These are phyloP conservation scores for Alternaria triticimaculans DNA, from an alignment of 2,329 filamentous ascomycete genomes.

Conservation along the genomic window DNA sequence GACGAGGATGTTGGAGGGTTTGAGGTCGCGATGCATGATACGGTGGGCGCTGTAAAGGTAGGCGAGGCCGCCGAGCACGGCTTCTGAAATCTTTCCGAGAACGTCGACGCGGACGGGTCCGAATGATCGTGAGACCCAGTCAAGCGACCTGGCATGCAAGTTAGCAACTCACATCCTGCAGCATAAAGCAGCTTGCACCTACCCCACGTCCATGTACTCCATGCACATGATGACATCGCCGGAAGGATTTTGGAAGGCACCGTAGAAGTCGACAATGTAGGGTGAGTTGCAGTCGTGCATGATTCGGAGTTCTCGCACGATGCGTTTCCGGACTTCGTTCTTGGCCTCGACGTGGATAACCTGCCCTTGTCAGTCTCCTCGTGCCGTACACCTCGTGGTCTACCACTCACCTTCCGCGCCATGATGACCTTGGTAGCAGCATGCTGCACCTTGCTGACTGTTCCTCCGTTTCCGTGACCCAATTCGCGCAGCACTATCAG, in stretches of 20 bases:
- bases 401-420: constrained; percentile 83
- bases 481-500: constrained; percentile 92
- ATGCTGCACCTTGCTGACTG: constrained; percentile 97
- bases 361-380: constrained; percentile 56
- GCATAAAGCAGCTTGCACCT: constrained; percentile 51
- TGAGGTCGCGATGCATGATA: constrained; percentile 99
- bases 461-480: constrained; percentile 94
- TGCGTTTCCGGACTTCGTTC: constrained; percentile 94
- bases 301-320: constrained; percentile 95
- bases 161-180: constrained; percentile 16
- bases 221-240: constrained; percentile 99
- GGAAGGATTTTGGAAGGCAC: constrained; percentile 93
- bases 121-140: constrained; percentile 92
- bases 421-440: constrained; percentile 93
- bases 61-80: constrained; percentile 87
- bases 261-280: constrained; percentile 97
- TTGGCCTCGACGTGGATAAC: constrained; percentile 98
- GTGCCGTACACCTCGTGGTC: background rate
- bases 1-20: constrained; percentile 95
- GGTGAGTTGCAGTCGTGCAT: constrained; percentile 98
- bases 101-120: constrained; percentile 96
- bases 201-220: constrained; percentile 99
- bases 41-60: constrained; percentile 95
- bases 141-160: constrained; percentile 71
- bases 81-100: constrained; percentile 95